Evolutionary conservation across 148 eudicot species (phyloP), one percentile per base, ranked within the genome.

Genomic region (Vaccinium darrowii): DNA sequence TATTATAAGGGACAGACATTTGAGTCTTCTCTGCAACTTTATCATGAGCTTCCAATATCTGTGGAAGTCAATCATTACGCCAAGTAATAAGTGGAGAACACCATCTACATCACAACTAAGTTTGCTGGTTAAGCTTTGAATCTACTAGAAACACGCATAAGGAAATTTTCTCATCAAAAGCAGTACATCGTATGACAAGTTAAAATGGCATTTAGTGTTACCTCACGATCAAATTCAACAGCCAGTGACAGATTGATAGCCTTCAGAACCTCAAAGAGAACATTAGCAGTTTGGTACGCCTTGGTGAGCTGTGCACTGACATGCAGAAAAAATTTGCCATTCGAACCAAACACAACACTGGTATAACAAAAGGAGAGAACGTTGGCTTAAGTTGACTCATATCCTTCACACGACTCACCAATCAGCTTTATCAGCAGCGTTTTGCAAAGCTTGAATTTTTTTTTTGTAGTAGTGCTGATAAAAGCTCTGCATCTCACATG

Each of bases 241-340:
- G 94, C 84, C 83, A 95, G 98, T 27, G 99, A 95, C 89, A 91
- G 90, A 85, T 94, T 95, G 85, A 97, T 98, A 82, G 99, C 98
- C 86, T 89, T 97, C 91, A 97, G 86, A 84, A 97, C 99, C 90
- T 97, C 99, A 90, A 97, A 97, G 81, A 97, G 98, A 85, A 97
- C 99, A 91, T 97, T 97, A 62, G 99, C 99, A 49, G 99, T 97
- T 90, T 97, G 99, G 89, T 97, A 97, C 75, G 99, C 99, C 87
- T 97, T 97, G 18, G 99, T 97, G 58, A 97, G 94, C 89, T 97
- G 99, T 58, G 99, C 98, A 86, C 99, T 97, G 94, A 82, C 87
- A 76, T 74, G 50, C 30, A 60, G 33, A 18, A 52, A 75, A 25
- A 78, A 87, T 58, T 78, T 21, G 30, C 53, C 30, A 23, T 56